phyloP scores from a whole-genome alignment of 73 alveolate species.

The Diophrys sp. region DNA sequence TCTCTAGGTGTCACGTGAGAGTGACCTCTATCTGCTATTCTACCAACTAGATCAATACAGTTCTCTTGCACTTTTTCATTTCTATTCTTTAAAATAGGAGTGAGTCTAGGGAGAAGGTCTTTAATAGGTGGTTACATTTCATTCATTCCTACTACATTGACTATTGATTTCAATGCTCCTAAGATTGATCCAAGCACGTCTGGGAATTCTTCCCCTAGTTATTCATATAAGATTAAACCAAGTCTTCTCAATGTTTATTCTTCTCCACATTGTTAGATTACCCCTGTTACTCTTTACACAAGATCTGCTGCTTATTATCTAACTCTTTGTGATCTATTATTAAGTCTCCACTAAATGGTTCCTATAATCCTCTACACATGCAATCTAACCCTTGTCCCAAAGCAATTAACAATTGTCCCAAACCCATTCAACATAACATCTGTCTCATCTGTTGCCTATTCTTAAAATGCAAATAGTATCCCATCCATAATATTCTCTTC shows the following conservation, averaged over 20 bases:
- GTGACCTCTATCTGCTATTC: conserved; percentile 99
- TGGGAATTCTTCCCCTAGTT: conserved; percentile 99
- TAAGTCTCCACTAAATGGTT: conserved; percentile 98
- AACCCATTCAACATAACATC: conserved; percentile 96
- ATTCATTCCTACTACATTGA: conserved; percentile 98
- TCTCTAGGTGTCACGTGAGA: conserved; percentile 98
- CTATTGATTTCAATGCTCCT: conserved; percentile 98
- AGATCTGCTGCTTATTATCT: conserved; percentile 99
- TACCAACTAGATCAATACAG: conserved; percentile 96
- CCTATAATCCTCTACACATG: conserved; percentile 97
- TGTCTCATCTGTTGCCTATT: conserved; percentile 94
- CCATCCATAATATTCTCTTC: conserved; percentile 99
- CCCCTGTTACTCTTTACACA: conserved; percentile 94
- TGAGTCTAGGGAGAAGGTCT: conserved; percentile 98
- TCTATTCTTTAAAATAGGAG: conserved; percentile 99
- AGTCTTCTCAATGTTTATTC: conserved; percentile 93
- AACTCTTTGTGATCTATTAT: conserved; percentile 96
- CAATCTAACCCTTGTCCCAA: conserved; percentile 96
- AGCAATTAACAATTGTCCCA: conserved; percentile 98
- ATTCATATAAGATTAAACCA: conserved; percentile 95
- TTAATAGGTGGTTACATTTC: conserved; percentile 99
- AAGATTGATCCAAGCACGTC: conserved; percentile 99
- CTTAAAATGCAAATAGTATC: conserved; percentile 96
- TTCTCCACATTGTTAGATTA: conserved; percentile 98
- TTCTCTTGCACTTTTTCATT: conserved; percentile 99